phyloP scores from a whole-genome alignment of 345 rosid genomes.

The Raphanus sativus region DNA sequence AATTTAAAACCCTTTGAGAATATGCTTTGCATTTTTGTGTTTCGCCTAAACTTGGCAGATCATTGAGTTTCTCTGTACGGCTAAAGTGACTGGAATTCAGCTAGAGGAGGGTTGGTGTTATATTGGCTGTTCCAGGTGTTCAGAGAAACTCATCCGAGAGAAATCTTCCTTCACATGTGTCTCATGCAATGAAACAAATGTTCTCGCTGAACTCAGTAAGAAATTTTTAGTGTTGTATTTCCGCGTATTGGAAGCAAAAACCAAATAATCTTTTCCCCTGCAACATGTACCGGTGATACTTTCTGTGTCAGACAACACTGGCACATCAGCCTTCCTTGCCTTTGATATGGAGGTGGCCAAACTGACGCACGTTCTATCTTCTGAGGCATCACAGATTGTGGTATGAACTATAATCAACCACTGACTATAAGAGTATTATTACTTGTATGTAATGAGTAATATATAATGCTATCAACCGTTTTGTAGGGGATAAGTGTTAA shows the following conservation, averaged over 20 bases:
- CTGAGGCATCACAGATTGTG: no score
- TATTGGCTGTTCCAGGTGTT: background rate
- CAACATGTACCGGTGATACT: no score
- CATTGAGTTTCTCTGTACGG: background rate
- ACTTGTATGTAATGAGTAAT: no score
- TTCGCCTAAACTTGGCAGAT: background rate
- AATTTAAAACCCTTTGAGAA: background rate
- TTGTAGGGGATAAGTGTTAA: no score
- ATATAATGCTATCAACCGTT: no score
- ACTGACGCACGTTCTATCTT: no score
- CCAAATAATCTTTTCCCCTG: background rate
- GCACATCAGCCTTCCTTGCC: no score
- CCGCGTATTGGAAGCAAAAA: background rate
- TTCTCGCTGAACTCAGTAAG: background rate
- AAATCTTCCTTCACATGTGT: background rate
- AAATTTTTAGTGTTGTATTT: background rate
- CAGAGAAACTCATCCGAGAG: background rate
- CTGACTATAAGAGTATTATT: no score
- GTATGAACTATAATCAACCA: no score
- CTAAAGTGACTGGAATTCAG: background rate
- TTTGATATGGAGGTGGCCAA: no score
- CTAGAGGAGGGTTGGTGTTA: background rate
- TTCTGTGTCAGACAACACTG: no score
- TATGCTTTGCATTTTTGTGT: background rate
- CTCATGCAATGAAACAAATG: background rate